Evolutionary conservation across 345 rosid genomes (phyloP).

Genomic region (Camelina neglecta): DNA sequence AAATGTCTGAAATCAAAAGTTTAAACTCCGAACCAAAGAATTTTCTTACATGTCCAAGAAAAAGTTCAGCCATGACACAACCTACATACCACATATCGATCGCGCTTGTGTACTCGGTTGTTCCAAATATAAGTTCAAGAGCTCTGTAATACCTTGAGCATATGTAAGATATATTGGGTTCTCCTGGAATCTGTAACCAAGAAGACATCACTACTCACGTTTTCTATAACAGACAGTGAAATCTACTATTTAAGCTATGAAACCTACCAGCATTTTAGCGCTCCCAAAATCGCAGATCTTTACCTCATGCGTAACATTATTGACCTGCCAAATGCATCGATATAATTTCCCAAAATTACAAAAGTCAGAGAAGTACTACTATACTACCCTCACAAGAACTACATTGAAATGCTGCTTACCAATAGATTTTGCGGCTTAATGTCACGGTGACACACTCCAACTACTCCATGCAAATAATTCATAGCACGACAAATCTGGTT

Average conservation of each 20-base stretch:
- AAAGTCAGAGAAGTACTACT: slow-evolving; percentile 1
- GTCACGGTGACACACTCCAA: slow-evolving; percentile 97
- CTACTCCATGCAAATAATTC: slow-evolving; percentile 79
- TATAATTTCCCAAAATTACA: not conserved
- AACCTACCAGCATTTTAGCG: slow-evolving; percentile 85
- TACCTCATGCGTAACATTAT: slow-evolving; percentile 86
- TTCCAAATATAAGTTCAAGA: slow-evolving; percentile 96
- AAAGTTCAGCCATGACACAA: slow-evolving; percentile 96
- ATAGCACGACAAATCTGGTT: slow-evolving; percentile 95
- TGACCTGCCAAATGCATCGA: slow-evolving; percentile 57
- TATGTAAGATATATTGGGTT: slow-evolving; percentile 92
- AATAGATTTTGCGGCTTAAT: slow-evolving; percentile 96
- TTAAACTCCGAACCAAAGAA: not conserved
- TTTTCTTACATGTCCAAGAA: slow-evolving; percentile 76
- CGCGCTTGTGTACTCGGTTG: slow-evolving; percentile 93
- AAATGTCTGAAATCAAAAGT: slow-evolving; percentile 11
- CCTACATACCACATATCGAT: slow-evolving; percentile 99
- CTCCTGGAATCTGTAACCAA: slow-evolving; percentile 62
- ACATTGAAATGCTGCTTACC: slow-evolving; percentile 46
- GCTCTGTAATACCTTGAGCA: slow-evolving; percentile 97
- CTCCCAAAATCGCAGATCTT: slow-evolving; percentile 97
- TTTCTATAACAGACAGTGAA: not conserved
- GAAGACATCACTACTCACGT: slow-evolving; percentile 28
- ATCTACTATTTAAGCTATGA: not conserved
- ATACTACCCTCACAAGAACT: not conserved